Percentiles rank a stretch among this genome's conserved stretches.
Conservation (phyloP, 1,139 yeast species). For the Blastobotrys illinoisensis region DNA sequence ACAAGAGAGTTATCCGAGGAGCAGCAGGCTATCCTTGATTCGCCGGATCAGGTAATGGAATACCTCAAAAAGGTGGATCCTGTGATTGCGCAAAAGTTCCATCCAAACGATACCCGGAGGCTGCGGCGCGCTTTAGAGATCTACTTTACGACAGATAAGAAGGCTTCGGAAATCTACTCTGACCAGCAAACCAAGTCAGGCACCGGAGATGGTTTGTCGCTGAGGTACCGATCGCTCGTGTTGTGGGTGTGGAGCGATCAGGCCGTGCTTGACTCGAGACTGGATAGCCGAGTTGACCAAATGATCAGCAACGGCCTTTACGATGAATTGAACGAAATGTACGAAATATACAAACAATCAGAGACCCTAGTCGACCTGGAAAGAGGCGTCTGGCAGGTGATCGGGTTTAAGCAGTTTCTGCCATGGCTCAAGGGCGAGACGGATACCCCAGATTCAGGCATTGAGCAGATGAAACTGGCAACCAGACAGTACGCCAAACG, state of each 20-base stretch:
- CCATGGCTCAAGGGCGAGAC: slow-evolving; percentile 55
- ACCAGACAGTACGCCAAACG: slow-evolving; percentile 84
- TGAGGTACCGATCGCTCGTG: slow-evolving; percentile 62
- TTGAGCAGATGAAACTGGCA: slow-evolving; percentile 72
- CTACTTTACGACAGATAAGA: slow-evolving; percentile 57
- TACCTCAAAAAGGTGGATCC: slow-evolving; percentile 59
- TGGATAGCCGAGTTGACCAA: slow-evolving; percentile 74
- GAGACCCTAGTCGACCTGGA: slow-evolving; percentile 46
- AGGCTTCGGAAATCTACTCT: slow-evolving; percentile 65
- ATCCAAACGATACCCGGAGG: slow-evolving; percentile 83
- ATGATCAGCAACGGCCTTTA: slow-evolving; percentile 63
- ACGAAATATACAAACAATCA: slow-evolving; percentile 17
- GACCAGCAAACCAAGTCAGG: slow-evolving; percentile 42
- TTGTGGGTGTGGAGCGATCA: slow-evolving; percentile 84
- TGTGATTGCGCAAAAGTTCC: slow-evolving; percentile 69
- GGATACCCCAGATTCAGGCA: slow-evolving; percentile 39
- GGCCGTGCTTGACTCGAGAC: slow-evolving; percentile 49
- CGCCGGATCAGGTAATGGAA: slow-evolving; percentile 44
- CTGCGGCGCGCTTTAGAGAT: slow-evolving; percentile 78
- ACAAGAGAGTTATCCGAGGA: slow-evolving; percentile 24
- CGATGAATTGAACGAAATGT: slow-evolving; percentile 60
- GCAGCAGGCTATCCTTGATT: slow-evolving; percentile 43
- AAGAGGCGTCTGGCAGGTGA: slow-evolving; percentile 88
- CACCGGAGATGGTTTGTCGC: slow-evolving; percentile 26
- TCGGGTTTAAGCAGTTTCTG: slow-evolving; percentile 89